Conservation (phyloP, 2,329 filamentous ascomycete genomes). For the Hawksworthiomyces lignivorus region DNA sequence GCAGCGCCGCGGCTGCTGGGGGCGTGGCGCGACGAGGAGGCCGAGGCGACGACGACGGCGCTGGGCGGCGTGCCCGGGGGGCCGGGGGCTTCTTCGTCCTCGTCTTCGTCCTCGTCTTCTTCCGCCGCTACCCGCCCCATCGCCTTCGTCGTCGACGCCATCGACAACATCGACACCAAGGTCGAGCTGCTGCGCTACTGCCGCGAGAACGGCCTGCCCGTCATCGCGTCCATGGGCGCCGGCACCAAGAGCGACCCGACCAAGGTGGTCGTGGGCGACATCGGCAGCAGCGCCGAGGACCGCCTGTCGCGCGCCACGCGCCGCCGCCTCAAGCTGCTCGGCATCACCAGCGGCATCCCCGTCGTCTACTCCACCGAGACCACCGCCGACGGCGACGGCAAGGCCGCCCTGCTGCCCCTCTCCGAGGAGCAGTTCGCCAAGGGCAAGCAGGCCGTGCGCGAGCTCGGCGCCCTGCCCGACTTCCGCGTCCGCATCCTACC, state of each 20-base stretch:
- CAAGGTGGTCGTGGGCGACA: constrained; percentile 82
- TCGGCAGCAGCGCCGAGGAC: constrained; percentile 80
- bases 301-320: constrained; percentile 79
- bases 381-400: constrained; percentile 70
- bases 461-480: constrained; percentile 81
- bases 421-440: constrained; percentile 82
- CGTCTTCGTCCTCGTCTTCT: neutral
- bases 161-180: constrained; percentile 97
- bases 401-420: constrained; percentile 80
- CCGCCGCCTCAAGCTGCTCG: constrained; percentile 66
- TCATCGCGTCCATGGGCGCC: constrained; percentile 94
- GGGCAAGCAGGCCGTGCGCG: constrained; percentile 63
- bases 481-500: constrained; percentile 93
- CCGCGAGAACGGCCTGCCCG: constrained; percentile 64
- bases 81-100: neutral
- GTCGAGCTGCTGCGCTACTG: constrained; percentile 87
- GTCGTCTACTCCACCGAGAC: constrained; percentile 83
- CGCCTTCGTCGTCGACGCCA: constrained; percentile 91
- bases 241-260: constrained; percentile 87
- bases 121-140: constrained; percentile 34
- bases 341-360: constrained; percentile 78
- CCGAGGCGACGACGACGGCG: constrained; percentile 21
- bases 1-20: constrained; percentile 61
- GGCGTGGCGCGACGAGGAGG: constrained; percentile 51
- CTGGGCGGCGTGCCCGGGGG: neutral